phyloP scores from a whole-genome alignment of 495 filamentous ascomycete species.

The Xylaria cubensis region DNA sequence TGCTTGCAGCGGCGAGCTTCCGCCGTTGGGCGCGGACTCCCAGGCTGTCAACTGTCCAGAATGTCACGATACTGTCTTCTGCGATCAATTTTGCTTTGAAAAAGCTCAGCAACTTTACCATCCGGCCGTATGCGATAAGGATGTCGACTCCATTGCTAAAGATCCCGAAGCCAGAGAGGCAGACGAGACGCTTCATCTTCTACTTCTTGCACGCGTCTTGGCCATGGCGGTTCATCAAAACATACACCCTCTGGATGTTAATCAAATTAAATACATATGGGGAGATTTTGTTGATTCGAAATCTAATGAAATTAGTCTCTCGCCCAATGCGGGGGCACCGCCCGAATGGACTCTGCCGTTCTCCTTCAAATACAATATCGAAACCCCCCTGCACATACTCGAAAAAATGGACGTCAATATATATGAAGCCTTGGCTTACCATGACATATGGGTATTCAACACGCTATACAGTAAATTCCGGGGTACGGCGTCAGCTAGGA shows the following conservation, averaged over 20 bases:
- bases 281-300: constrained; percentile 68
- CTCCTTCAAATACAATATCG: constrained; percentile 84
- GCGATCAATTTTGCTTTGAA: constrained; percentile 73
- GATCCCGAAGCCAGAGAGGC: constrained; percentile 75
- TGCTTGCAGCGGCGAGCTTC: constrained; percentile 79
- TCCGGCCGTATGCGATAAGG: constrained; percentile 82
- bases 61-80: constrained; percentile 87
- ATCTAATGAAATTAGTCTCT: constrained; percentile 56
- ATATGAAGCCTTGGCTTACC: constrained; percentile 66
- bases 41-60: constrained; percentile 68
- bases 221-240: constrained; percentile 87
- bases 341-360: constrained; percentile 79
- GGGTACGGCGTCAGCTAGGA: constrained; percentile 84
- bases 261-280: constrained; percentile 92
- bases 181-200: constrained; percentile 77
- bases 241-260: constrained; percentile 80
- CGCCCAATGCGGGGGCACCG: constrained; percentile 58
- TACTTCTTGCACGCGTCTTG: constrained; percentile 78
- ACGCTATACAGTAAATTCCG: constrained; percentile 93
- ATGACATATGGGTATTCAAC: constrained; percentile 93
- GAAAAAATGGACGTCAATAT: constrained; percentile 91
- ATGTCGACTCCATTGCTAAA: constrained; percentile 80
- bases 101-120: constrained; percentile 81
- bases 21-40: constrained; percentile 56
- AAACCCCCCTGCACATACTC: constrained; percentile 81